Conservation (phyloP, 306 rosid genomes). For the Fragaria iinumae region DNA sequence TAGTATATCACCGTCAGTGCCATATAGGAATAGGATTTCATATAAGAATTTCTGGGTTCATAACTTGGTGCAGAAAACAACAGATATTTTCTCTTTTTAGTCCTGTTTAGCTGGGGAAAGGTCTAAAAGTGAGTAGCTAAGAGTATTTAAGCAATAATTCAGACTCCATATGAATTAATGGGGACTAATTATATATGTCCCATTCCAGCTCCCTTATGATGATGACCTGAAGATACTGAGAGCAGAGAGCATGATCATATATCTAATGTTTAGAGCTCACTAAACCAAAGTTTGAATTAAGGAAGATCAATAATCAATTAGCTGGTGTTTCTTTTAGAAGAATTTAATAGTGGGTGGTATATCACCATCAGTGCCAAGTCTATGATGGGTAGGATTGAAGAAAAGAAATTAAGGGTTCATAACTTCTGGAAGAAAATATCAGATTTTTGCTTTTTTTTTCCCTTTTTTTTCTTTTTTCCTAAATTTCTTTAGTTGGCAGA, state of each 20-base stretch:
- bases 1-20: neutral
- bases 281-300: neutral
- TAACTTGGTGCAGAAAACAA: neutral
- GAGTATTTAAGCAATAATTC: neutral
- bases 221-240: neutral
- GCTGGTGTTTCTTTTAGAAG: neutral
- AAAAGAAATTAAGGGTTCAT: neutral
- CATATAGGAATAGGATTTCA: neutral
- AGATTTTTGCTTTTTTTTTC: neutral
- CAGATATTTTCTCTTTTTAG: neutral
- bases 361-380: neutral
- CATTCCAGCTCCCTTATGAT: neutral
- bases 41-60: neutral
- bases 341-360: neutral
- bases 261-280: neutral
- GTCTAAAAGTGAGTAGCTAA: neutral
- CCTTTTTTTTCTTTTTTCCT: neutral
- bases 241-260: neutral
- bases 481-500: neutral
- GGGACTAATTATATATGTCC: neutral
- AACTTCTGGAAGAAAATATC: neutral
- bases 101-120: neutral
- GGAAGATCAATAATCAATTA: neutral
- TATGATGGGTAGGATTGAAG: neutral
- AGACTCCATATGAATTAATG: neutral